Evolutionary conservation across 2,329 filamentous ascomycete species (phyloP).

Genomic region (Apiospora kogelbergensis): DNA sequence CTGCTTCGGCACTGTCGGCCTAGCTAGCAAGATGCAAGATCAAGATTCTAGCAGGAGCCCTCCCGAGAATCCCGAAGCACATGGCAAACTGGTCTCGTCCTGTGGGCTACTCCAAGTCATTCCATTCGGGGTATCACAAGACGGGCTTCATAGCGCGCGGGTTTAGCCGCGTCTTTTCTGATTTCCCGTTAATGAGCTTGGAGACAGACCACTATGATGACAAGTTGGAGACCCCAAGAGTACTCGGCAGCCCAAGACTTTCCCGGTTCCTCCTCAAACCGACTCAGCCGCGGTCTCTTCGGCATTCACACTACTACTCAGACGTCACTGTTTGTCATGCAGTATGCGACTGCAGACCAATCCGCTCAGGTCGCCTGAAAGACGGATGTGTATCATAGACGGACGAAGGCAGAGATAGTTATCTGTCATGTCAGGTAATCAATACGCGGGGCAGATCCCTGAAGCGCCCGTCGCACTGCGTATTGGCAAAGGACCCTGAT

Average conservation of each 20-base stretch:
- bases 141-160: background rate
- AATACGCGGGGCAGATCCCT: background rate
- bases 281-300: background rate
- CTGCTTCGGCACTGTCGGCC: background rate
- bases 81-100: background rate
- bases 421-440: background rate
- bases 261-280: background rate
- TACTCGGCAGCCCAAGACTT: background rate
- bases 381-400: background rate
- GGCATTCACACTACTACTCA: background rate
- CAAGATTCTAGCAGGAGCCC: background rate
- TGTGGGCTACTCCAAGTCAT: background rate
- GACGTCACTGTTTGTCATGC: background rate
- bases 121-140: constrained; percentile 4
- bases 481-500: background rate
- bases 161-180: constrained; percentile 1
- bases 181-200: background rate
- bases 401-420: no score
- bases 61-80: background rate
- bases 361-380: background rate
- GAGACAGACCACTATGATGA: background rate
- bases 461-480: background rate
- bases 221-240: background rate
- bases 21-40: no score
- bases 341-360: background rate